Evolutionary conservation across 1,284 basidiomycete species (phyloP).

Genomic region (Microstroma glucosiphilum): DNA sequence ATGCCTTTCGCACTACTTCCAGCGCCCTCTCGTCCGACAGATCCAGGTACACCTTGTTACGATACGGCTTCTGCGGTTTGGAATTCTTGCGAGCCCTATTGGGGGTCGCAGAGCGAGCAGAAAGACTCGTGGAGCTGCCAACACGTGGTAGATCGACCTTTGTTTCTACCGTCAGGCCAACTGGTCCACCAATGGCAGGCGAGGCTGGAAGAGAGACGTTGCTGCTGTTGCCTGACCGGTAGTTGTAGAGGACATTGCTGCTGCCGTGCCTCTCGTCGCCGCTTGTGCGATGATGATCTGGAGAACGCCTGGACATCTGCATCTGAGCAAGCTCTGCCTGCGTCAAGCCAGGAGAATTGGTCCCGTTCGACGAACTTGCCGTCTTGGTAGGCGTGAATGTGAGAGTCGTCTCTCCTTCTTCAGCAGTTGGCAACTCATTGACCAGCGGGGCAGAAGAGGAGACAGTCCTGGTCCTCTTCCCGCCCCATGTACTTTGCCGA

Average conservation of each 20-base stretch:
- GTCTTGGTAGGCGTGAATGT: background rate
- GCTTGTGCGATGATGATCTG: background rate
- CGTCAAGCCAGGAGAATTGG: background rate
- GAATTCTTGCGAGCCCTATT: slow-evolving; percentile 22
- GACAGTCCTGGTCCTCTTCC: slow-evolving; percentile 6
- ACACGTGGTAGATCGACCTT: too few species aligned
- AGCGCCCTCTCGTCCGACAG: slow-evolving; percentile 38
- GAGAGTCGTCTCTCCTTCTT: slow-evolving; percentile 1
- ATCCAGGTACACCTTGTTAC: slow-evolving; percentile 35
- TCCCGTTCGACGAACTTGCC: background rate
- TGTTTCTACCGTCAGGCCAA: too few species aligned
- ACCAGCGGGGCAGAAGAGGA: background rate
- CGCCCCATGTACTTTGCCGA: slow-evolving; percentile 4
- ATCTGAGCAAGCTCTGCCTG: background rate
- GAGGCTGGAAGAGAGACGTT: background rate
- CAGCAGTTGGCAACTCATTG: background rate
- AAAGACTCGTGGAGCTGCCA: too few species aligned
- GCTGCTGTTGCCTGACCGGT: background rate
- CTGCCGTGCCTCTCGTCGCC: too few species aligned
- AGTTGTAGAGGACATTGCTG: background rate
- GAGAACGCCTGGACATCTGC: background rate
- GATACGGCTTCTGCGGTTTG: slow-evolving; percentile 13
- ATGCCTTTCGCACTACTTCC: slow-evolving; percentile 31
- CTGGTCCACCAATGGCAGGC: too few species aligned
- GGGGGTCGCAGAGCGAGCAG: slow-evolving; percentile 18